These are phyloP conservation scores for Plantago major DNA, from an alignment of 257 asterid species.

Conservation along the genomic window DNA sequence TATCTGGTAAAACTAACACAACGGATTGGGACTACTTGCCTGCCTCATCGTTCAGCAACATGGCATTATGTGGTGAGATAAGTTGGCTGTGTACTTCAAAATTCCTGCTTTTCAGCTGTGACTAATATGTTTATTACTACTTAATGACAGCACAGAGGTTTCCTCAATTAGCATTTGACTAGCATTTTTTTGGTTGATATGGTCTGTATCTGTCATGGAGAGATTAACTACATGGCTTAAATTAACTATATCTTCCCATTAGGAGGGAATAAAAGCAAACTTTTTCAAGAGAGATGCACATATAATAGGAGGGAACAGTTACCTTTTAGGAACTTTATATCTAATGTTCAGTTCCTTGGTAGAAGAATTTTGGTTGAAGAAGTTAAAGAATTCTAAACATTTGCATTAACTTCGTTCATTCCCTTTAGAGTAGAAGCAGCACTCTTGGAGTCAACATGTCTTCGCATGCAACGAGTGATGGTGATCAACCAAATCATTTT, in stretches of 20 bases:
- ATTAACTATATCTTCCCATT: not conserved
- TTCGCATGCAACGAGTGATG: slow-evolving; percentile 26
- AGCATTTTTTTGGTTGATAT: not conserved
- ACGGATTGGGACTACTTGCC: slow-evolving; percentile 75
- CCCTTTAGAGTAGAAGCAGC: slow-evolving; percentile 56
- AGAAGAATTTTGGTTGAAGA: slow-evolving; percentile 15
- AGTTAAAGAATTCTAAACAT: not conserved
- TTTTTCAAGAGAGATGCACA: slow-evolving; percentile 5
- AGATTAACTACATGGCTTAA: not conserved
- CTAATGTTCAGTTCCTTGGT: slow-evolving; percentile 13
- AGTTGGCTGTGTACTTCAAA: slow-evolving; percentile 9
- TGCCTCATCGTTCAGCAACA: slow-evolving; percentile 72
- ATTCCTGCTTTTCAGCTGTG: slow-evolving; percentile 8
- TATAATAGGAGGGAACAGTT: slow-evolving; percentile 1
- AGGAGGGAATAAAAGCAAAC: slow-evolving; percentile 1
- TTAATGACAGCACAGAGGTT: slow-evolving; percentile 7
- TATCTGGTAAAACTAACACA: slow-evolving; percentile 80
- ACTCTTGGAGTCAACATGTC: slow-evolving; percentile 56
- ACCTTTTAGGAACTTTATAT: slow-evolving; percentile 1
- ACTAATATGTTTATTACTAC: slow-evolving; percentile 12
- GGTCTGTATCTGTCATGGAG: slow-evolving; percentile 1
- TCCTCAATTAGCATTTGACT: slow-evolving; percentile 10
- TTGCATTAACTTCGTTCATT: slow-evolving; percentile 19
- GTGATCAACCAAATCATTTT: slow-evolving; percentile 28
- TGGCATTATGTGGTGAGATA: slow-evolving; percentile 92